Percentiles rank a stretch among this genome's conserved stretches.
Evolutionary conservation across 1,284 basidiomycete species (phyloP).

Genomic region (Leccinum pachyderme): DNA sequence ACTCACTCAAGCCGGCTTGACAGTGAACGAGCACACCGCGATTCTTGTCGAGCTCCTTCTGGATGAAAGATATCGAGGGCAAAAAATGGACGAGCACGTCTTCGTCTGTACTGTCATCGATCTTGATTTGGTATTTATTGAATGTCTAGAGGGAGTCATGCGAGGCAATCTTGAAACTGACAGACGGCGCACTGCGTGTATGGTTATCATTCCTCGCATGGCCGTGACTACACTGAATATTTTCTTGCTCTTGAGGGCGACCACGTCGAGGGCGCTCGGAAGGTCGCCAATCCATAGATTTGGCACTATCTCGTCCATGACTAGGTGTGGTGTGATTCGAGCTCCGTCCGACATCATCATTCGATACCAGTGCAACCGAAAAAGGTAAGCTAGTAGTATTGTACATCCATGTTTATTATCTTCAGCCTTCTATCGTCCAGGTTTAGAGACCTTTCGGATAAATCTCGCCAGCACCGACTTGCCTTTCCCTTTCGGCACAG

Average conservation of each 20-base stretch:
- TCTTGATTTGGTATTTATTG: slow-evolving; percentile 63
- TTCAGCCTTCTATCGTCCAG: background rate
- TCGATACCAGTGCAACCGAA: background rate
- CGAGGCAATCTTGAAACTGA: background rate
- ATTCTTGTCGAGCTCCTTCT: slow-evolving; percentile 69
- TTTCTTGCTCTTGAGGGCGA: slow-evolving; percentile 54
- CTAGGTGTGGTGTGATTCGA: background rate
- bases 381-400: background rate
- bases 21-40: slow-evolving; percentile 84
- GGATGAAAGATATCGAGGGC: slow-evolving; percentile 77
- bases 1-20: slow-evolving; percentile 82
- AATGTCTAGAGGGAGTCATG: slow-evolving; percentile 46
- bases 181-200: slow-evolving; percentile 52
- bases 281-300: slow-evolving; percentile 68
- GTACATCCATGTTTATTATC: background rate
- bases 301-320: slow-evolving; percentile 55
- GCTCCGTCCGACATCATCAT: background rate
- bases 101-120: slow-evolving; percentile 68
- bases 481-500: slow-evolving; percentile 9
- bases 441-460: slow-evolving; percentile 8
- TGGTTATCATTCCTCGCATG: slow-evolving; percentile 66
- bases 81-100: slow-evolving; percentile 79
- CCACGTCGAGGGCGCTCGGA: slow-evolving; percentile 50
- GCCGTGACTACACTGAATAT: slow-evolving; percentile 70
- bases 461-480: slow-evolving; percentile 20